Evolutionary conservation across 2,329 filamentous ascomycete genomes (phyloP), one percentile per base, ranked within the genome.

Genomic region (Plenodomus tracheiphilus): DNA sequence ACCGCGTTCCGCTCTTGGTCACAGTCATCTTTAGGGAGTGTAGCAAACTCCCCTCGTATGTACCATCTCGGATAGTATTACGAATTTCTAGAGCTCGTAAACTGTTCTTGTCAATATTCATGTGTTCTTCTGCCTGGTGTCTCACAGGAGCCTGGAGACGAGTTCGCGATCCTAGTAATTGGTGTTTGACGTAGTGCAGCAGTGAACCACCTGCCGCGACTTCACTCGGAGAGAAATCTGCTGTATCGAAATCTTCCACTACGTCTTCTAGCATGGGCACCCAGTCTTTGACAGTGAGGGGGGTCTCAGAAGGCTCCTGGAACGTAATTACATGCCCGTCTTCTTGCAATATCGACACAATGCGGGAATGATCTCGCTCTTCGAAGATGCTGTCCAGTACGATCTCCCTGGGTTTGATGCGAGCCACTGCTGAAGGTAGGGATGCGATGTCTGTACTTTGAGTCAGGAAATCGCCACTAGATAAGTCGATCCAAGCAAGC

Each of bases 391-490:
- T 67, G 61, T 91, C 85, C 2, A 97, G 77, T 2, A 99, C 82
- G 42, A 97, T 85, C 69, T 99, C 94, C 38, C 87, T 82, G 1
- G 94, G 91, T 16, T 85, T 84, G 54, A 97, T 87, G 20, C 93
- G 85, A 21, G 92, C 88, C 42, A 97, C 78, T 17, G 88, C 85
- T 9, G 92, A 91, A n/a, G 89, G 80, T 4, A 99, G 75, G 46
- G 86, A 85, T 41, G 82, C 77, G 7, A 92, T 73, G 17, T 86
- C 85, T 0, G 88, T 86, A 16, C 78, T 78, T 66, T 97, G 91
- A 0, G 91, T 96, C 64, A 86, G 91, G 73, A 99, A 99, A 62
- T 93, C 89, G 13, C 94, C 94, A 2, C 94, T 99, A 8, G 94
- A 97, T 20, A 97, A 76, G 72, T 99, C 94, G 39, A 97, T 78